Evolutionary conservation across 2,329 filamentous ascomycete genomes (phyloP).

Genomic region (Claviceps fusiformis): DNA sequence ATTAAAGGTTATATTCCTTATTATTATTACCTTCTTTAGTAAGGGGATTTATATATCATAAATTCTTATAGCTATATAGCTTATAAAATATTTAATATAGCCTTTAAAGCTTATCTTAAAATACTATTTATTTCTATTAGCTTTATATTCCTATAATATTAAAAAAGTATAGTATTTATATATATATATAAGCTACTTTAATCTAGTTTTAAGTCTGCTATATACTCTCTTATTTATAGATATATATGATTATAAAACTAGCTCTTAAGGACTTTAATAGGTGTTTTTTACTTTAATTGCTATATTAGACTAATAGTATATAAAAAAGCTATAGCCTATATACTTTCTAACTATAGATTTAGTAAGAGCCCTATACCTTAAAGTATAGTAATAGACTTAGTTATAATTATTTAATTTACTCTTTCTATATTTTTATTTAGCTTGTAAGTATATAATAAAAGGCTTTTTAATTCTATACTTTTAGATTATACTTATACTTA

Average conservation of each 20-base stretch:
- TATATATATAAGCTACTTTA: neutral
- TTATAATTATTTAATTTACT: neutral
- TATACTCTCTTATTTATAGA: neutral
- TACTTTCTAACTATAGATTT: neutral
- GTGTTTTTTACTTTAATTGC: neutral
- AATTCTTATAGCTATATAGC: neutral
- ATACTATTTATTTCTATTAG: neutral
- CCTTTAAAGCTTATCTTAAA: neutral
- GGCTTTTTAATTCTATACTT: neutral
- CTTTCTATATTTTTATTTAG: neutral
- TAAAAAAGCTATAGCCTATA: neutral
- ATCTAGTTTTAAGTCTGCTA: neutral
- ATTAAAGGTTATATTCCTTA: neutral
- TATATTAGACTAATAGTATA: neutral
- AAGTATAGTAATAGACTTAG: neutral
- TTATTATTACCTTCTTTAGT: neutral
- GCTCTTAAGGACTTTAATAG: neutral
- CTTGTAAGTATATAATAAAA: neutral
- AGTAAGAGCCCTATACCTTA: neutral
- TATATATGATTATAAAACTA: neutral
- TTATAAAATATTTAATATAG: neutral
- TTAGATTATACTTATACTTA: neutral
- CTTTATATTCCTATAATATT: neutral
- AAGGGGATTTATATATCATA: neutral
- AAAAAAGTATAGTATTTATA: too few relatives aligned